Evolutionary conservation across 2,329 filamentous ascomycete genomes (phyloP).

Genomic region (Knufia petricola): DNA sequence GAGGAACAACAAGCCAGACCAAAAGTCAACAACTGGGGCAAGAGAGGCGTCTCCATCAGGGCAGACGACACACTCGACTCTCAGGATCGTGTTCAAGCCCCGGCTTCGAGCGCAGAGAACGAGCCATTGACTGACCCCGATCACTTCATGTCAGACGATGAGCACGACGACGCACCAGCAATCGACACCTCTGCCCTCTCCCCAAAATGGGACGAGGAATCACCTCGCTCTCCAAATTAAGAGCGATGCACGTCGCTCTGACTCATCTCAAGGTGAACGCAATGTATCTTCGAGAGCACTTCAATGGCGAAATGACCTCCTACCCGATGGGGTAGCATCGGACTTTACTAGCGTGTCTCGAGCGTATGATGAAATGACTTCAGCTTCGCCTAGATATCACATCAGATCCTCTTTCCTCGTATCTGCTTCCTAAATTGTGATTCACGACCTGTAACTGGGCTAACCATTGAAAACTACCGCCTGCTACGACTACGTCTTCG

Average conservation of each 20-base stretch:
- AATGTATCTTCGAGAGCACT: not conserved
- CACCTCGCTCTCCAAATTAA: too few relatives aligned
- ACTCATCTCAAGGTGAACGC: too few relatives aligned
- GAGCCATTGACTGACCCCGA: conserved; percentile 16
- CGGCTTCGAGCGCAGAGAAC: conserved; percentile 12
- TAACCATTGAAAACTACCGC: too few relatives aligned
- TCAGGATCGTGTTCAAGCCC: not conserved
- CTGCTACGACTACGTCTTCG: too few relatives aligned
- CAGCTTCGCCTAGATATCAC: not conserved
- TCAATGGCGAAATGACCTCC: not conserved
- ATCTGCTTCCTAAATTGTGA: too few relatives aligned
- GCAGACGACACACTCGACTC: conserved; percentile 43
- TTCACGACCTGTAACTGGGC: too few relatives aligned
- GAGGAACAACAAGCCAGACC: conserved; percentile 21
- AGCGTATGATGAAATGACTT: too few relatives aligned
- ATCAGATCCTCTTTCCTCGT: not conserved
- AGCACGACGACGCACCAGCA: conserved; percentile 15
- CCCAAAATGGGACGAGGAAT: not conserved
- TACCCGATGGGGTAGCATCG: not conserved
- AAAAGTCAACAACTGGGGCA: conserved; percentile 43
- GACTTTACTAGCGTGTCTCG: too few relatives aligned
- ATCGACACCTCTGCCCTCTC: conserved; percentile 1
- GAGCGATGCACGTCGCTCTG: too few relatives aligned
- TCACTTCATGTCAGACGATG: conserved; percentile 22
- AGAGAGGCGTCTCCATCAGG: conserved; percentile 49